phyloP scores from a whole-genome alignment of 2,329 filamentous ascomycete genomes.

The Cercospora nicotianae region DNA sequence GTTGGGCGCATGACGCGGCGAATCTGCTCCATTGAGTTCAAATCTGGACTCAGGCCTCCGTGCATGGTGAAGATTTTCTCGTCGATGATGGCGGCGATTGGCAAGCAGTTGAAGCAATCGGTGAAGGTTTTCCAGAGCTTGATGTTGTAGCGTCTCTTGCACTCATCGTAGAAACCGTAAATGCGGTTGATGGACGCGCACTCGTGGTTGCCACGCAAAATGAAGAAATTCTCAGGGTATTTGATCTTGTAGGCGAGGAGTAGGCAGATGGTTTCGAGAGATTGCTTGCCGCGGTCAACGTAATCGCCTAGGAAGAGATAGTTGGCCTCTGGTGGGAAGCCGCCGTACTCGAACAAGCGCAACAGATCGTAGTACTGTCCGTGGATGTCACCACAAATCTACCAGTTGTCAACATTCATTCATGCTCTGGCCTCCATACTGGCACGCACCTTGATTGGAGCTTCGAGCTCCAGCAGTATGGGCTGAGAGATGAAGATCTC shows the following conservation, averaged over 20 bases:
- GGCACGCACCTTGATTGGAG: conserved; percentile 87
- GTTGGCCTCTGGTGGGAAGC: conserved; percentile 97
- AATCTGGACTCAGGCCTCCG: conserved; percentile 90
- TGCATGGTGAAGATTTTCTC: conserved; percentile 99
- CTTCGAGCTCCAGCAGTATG: conserved; percentile 94
- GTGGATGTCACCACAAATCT: conserved; percentile 99
- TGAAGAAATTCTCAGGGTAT: conserved; percentile 99
- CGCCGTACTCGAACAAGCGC: conserved; percentile 95
- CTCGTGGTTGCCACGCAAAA: conserved; percentile 97
- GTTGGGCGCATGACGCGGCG: conserved; percentile 98
- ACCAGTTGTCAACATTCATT: conserved; percentile 27
- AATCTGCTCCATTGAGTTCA: conserved; percentile 99
- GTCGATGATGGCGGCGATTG: conserved; percentile 97
- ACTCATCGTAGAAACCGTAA: conserved; percentile 99
- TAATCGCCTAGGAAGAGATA: conserved; percentile 99
- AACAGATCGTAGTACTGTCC: conserved; percentile 98
- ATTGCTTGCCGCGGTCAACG: conserved; percentile 98
- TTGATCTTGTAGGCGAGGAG: conserved; percentile 99
- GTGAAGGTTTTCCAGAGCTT: conserved; percentile 99
- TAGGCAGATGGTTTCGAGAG: conserved; percentile 95
- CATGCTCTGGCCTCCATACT: background rate
- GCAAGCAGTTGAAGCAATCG: conserved; percentile 98
- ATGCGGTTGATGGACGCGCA: conserved; percentile 98
- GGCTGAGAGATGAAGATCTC: conserved; percentile 99
- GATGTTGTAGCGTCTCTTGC: conserved; percentile 98